These are phyloP conservation scores for Aegilops longissima DNA, from an alignment of 176 grass and related monocot genomes.

Conservation along the genomic window DNA sequence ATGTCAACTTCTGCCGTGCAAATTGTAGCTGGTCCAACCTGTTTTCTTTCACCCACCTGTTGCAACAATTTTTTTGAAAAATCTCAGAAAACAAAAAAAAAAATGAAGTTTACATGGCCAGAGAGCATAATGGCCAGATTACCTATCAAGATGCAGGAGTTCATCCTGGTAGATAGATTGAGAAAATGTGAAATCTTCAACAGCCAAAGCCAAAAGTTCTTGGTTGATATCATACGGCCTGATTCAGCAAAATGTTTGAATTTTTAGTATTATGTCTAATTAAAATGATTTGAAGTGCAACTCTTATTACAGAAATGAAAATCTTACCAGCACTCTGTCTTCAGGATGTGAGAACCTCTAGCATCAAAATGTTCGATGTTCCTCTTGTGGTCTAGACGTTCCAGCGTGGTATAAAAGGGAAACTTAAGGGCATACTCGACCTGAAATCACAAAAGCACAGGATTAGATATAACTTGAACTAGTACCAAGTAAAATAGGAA, in stretches of 20 bases:
- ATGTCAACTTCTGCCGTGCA: slow-evolving; percentile 59
- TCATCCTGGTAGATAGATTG: slow-evolving; percentile 48
- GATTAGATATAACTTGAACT: background rate
- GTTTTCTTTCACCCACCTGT: slow-evolving; percentile 72
- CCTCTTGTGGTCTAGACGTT: slow-evolving; percentile 62
- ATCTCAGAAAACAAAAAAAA: background rate
- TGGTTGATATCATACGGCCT: slow-evolving; percentile 20
- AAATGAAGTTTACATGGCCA: background rate
- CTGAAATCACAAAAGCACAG: slow-evolving; percentile 30
- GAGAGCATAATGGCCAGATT: background rate
- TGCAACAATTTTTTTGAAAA: background rate
- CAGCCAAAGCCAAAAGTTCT: background rate
- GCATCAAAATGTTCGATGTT: slow-evolving; percentile 56
- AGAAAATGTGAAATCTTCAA: background rate
- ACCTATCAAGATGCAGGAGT: slow-evolving; percentile 61
- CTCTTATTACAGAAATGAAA: background rate
- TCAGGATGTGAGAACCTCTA: slow-evolving; percentile 35
- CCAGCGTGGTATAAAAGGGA: slow-evolving; percentile 63
- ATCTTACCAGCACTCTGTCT: slow-evolving; percentile 41
- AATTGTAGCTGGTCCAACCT: slow-evolving; percentile 66
- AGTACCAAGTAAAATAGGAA: background rate
- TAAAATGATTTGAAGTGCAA: background rate
- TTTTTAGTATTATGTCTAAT: background rate
- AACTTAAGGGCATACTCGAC: slow-evolving; percentile 54
- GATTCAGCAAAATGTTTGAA: slow-evolving; percentile 32